Evolutionary conservation across 805 yeast species (phyloP), one percentile per base, ranked within the genome.

Genomic region (Spathaspora girioi): DNA sequence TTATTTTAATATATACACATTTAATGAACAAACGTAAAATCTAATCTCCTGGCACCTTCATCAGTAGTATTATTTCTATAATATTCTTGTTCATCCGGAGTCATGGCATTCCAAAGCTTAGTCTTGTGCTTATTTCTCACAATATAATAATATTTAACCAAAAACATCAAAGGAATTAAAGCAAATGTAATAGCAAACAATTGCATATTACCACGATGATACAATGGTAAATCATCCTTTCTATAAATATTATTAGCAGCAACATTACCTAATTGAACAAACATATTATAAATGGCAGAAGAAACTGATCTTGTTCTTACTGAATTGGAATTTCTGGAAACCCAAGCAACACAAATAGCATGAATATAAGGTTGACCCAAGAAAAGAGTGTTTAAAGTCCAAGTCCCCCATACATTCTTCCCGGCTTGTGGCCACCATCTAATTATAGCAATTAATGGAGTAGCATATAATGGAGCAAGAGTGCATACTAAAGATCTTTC

Each of bases 261-360:
- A 47, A 86, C 81, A 15, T 70, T 64, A 1, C 83, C 86, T 0
- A 80, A 69, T 60, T 86, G 91, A 0, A 80, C 81, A 62, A 75
- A 78, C 74, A 84, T 83, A 59, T 85, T 86, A 60, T 80, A 84
- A 46, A 86, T 50, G 0, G 90, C 83, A 0, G 89, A 80, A 10
- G 86, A 76, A 5, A 86, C 82, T 0, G 89, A 80, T 57, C 92
- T 70, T 2, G 81, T 69, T n/a, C 84, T 67, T 20, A 86, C 86
- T 0, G 85, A 73, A 61, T 81, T 79, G 6, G 89, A 76, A 58
- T 84, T 84, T 27, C 79, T 64, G 0, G 90, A 83, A 51, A 82
- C 77, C 83, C 88, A 81, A 27, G 80, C 42, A 29, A 53, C 55
- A 43, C 46, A 46, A 43, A 53, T 53, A 8, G 55, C 55, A 40